phyloP scores from a whole-genome alignment of 2,329 filamentous ascomycete genomes.

The Talaromyces funiculosus region DNA sequence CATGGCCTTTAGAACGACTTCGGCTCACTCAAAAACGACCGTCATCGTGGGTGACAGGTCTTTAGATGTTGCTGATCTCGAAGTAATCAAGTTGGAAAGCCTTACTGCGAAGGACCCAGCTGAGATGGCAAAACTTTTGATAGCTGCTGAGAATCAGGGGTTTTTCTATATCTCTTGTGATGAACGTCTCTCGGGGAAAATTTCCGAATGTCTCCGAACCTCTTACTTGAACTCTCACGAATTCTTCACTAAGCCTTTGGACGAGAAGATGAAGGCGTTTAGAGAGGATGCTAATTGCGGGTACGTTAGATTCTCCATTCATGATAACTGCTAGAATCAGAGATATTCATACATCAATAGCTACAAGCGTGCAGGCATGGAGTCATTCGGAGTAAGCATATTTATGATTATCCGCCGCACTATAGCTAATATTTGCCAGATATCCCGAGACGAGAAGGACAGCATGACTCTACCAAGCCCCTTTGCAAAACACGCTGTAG shows the following conservation, averaged over 20 bases:
- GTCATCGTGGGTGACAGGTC: not conserved
- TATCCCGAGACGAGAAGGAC: not conserved
- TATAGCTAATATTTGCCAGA: not conserved
- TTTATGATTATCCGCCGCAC: not conserved
- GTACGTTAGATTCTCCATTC: not conserved
- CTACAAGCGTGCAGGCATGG: constrained; percentile 1
- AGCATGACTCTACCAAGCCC: not conserved
- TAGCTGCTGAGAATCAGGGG: not conserved
- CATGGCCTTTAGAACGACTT: not conserved
- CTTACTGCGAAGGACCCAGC: not conserved
- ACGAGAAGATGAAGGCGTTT: not conserved
- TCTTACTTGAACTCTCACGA: not conserved
- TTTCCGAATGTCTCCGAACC: not conserved
- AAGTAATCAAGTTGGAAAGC: not conserved
- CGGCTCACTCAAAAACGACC: not conserved
- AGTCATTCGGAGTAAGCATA: not conserved
- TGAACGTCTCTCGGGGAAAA: not conserved
- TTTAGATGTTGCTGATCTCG: constrained; percentile 1
- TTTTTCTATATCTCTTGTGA: not conserved
- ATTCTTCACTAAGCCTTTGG: not conserved
- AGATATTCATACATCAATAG: not conserved
- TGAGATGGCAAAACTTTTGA: not conserved
- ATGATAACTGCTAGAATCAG: not conserved
- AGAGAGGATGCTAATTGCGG: not conserved
- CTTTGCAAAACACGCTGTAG: not conserved